phyloP scores from a whole-genome alignment of 345 rosid species.

The Hibiscus syriacus region DNA sequence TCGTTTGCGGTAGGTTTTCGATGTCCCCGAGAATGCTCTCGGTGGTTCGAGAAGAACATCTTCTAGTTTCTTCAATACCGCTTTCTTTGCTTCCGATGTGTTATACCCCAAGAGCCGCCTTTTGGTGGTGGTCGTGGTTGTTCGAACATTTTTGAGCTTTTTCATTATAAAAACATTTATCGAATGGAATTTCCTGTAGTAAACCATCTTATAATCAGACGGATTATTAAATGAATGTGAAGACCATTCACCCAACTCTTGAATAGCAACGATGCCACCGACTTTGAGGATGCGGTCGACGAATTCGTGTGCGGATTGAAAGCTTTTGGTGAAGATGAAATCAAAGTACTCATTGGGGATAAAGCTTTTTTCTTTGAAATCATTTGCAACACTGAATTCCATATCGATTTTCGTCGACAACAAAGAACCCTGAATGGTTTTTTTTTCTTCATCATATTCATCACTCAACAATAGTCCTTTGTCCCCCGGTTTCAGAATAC shows the following conservation, averaged over 20 bases:
- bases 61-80: constrained; percentile 53
- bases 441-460: constrained; percentile 18
- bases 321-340: constrained; percentile 39
- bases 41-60: constrained; percentile 83
- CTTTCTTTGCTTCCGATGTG: constrained; percentile 34
- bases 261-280: constrained; percentile 47
- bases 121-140: background rate
- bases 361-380: constrained; percentile 33
- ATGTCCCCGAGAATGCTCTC: constrained; percentile 45
- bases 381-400: constrained; percentile 30
- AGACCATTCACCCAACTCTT: constrained; percentile 24
- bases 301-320: constrained; percentile 27
- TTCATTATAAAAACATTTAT: constrained; percentile 41
- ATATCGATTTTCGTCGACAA: constrained; percentile 23
- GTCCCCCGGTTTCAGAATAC: constrained; percentile 34
- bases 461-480: constrained; percentile 35
- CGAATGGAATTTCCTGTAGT: constrained; percentile 33
- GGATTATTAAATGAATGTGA: constrained; percentile 29
- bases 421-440: constrained; percentile 18
- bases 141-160: constrained; percentile 33
- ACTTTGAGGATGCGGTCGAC: constrained; percentile 52
- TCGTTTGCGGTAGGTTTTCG: background rate
- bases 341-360: constrained; percentile 35
- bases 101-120: constrained; percentile 30
- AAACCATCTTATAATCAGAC: constrained; percentile 40